These are phyloP conservation scores for Venturia effusa DNA, from an alignment of 2,329 filamentous ascomycete genomes.

Conservation along the genomic window DNA sequence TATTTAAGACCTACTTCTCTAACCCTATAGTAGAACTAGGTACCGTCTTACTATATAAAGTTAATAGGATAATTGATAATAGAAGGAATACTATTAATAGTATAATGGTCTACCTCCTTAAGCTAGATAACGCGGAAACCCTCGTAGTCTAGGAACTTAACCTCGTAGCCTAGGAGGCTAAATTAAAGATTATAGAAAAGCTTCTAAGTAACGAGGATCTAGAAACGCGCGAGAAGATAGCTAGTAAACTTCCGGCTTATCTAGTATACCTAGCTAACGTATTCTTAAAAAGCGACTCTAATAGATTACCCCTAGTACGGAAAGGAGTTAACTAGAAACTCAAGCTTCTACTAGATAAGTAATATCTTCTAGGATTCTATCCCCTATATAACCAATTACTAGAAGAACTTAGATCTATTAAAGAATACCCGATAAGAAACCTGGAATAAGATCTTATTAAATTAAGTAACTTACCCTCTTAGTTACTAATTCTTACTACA, in stretches of 20 bases:
- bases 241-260: not conserved
- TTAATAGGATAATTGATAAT: not conserved
- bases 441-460: not conserved
- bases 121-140: not conserved
- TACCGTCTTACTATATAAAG: not conserved
- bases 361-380: not conserved
- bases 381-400: not conserved
- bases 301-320: not conserved
- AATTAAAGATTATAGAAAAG: too few relatives aligned
- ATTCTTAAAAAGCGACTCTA: not conserved
- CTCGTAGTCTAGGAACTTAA: not conserved
- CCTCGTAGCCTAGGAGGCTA: not conserved
- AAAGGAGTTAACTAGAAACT: not conserved
- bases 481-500: conserved; percentile 21
- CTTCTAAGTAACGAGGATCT: not conserved
- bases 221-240: not conserved
- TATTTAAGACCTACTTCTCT: not conserved
- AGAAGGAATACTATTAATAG: too few relatives aligned
- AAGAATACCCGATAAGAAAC: not conserved
- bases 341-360: not conserved
- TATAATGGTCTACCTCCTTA: not conserved
- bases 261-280: not conserved
- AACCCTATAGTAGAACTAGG: not conserved
- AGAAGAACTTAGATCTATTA: not conserved
- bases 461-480: not conserved